These are phyloP conservation scores for Martiniozyma abietophila DNA, from an alignment of 805 yeast species.

Conservation along the genomic window DNA sequence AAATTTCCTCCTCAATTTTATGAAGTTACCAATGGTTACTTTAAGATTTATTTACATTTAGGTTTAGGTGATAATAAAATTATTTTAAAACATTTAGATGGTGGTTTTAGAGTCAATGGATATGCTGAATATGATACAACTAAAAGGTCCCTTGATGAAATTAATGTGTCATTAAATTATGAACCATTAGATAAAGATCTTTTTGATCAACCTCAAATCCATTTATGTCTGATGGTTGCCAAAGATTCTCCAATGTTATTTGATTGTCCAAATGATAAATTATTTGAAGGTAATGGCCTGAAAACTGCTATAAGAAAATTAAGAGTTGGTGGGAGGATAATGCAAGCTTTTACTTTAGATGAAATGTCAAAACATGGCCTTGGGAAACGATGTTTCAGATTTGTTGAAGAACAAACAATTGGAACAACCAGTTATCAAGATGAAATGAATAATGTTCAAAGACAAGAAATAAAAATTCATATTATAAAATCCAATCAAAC, in stretches of 20 bases:
- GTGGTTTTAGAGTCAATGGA: slow-evolving; percentile 27
- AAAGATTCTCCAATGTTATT: slow-evolving; percentile 61
- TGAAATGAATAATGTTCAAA: slow-evolving; percentile 20
- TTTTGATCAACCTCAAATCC: slow-evolving; percentile 59
- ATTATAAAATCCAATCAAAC: slow-evolving; percentile 59
- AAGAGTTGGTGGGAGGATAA: slow-evolving; percentile 74
- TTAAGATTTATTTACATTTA: slow-evolving; percentile 63
- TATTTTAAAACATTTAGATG: slow-evolving; percentile 38
- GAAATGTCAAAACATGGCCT: slow-evolving; percentile 75
- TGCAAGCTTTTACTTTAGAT: slow-evolving; percentile 88
- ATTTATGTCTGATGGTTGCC: slow-evolving; percentile 68
- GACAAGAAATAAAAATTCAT: slow-evolving; percentile 71
- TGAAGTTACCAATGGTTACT: slow-evolving; percentile 60
- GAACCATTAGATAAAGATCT: slow-evolving; percentile 36
- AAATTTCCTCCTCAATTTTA: slow-evolving; percentile 58
- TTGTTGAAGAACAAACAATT: slow-evolving; percentile 52
- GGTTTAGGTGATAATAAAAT: slow-evolving; percentile 55
- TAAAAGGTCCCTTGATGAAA: slow-evolving; percentile 13
- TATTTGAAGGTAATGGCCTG: slow-evolving; percentile 53
- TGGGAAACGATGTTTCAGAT: slow-evolving; percentile 69
- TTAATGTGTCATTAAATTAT: slow-evolving; percentile 31
- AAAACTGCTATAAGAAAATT: slow-evolving; percentile 66
- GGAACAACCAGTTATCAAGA: slow-evolving; percentile 47
- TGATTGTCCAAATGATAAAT: slow-evolving; percentile 55
- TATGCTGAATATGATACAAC: slow-evolving; percentile 17